phyloP scores from a whole-genome alignment of 108 stramenopile species.

The Nitzschia sp. region DNA sequence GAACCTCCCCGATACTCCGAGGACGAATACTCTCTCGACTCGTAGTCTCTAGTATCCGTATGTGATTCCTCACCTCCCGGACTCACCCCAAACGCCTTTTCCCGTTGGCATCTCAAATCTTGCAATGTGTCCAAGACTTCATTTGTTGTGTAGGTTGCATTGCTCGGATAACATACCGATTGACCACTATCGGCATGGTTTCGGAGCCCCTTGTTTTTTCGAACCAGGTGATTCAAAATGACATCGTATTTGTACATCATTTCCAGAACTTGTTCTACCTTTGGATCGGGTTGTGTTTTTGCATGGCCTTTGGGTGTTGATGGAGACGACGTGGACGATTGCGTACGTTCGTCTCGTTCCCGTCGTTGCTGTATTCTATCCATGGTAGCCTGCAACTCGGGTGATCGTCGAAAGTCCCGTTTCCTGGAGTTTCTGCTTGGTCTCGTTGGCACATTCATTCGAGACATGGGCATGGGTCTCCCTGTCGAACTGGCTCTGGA shows the following conservation, averaged over 20 bases:
- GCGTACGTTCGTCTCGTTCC: not conserved
- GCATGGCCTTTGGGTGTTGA: not conserved
- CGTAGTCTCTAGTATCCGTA: too few species aligned
- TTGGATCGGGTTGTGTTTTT: constrained; percentile 1
- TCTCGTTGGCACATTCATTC: not conserved
- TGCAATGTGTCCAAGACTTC: constrained; percentile 4
- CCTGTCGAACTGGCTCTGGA: not conserved
- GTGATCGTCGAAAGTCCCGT: constrained; percentile 7
- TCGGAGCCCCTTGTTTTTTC: constrained; percentile 11
- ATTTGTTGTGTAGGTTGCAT: not conserved
- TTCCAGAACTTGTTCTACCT: constrained; percentile 12
- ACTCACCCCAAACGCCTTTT: not conserved
- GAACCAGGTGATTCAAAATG: constrained; percentile 16
- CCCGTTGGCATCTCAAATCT: constrained; percentile 5
- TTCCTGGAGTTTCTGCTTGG: not conserved
- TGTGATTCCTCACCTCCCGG: not conserved
- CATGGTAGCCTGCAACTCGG: constrained; percentile 8
- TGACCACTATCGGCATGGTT: not conserved
- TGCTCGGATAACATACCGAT: not conserved
- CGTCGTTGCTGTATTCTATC: constrained; percentile 17
- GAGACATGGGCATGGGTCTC: not conserved
- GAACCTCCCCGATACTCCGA: too few species aligned
- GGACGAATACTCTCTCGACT: too few species aligned
- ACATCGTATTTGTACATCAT: constrained; percentile 20
- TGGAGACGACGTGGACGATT: not conserved